Evolutionary conservation across 306 rosid genomes (phyloP).

Genomic region (Arachis stenosperma): DNA sequence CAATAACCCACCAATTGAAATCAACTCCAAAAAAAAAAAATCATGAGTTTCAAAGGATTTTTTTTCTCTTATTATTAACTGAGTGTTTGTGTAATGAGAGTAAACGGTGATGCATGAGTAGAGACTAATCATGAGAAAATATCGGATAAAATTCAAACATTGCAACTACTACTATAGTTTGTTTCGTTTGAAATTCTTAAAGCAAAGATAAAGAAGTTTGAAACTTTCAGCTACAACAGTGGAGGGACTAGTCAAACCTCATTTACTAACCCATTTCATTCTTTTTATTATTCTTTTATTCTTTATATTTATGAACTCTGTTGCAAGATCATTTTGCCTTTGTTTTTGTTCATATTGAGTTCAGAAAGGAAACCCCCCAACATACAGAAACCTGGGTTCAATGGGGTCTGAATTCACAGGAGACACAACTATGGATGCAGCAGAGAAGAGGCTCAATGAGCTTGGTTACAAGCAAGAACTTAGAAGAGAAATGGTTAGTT

Average conservation of each 20-base stretch:
- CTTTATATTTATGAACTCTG: slow-evolving; percentile 1
- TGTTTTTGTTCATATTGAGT: neutral
- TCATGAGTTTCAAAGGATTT: neutral
- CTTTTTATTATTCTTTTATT: no score
- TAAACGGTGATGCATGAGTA: slow-evolving; percentile 8
- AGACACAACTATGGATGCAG: slow-evolving; percentile 60
- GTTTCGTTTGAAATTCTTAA: neutral
- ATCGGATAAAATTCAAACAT: neutral
- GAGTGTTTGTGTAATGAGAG: neutral
- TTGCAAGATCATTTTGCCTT: neutral
- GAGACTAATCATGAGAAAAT: slow-evolving; percentile 6
- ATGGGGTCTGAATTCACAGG: slow-evolving; percentile 40
- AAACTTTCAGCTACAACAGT: slow-evolving; percentile 34
- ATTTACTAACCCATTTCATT: neutral
- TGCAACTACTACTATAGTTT: slow-evolving; percentile 29
- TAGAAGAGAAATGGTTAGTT: slow-evolving; percentile 73
- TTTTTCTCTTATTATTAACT: neutral
- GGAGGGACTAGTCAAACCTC: slow-evolving; percentile 23
- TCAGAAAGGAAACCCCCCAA: slow-evolving; percentile 2
- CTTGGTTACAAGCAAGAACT: slow-evolving; percentile 93
- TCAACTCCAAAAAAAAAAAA: neutral
- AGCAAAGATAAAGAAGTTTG: neutral
- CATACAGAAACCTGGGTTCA: slow-evolving; percentile 16
- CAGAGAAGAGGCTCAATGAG: slow-evolving; percentile 78
- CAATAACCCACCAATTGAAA: neutral